phyloP scores from a whole-genome alignment of 768 basidiomycete genomes.

The Boletus bicolor region DNA sequence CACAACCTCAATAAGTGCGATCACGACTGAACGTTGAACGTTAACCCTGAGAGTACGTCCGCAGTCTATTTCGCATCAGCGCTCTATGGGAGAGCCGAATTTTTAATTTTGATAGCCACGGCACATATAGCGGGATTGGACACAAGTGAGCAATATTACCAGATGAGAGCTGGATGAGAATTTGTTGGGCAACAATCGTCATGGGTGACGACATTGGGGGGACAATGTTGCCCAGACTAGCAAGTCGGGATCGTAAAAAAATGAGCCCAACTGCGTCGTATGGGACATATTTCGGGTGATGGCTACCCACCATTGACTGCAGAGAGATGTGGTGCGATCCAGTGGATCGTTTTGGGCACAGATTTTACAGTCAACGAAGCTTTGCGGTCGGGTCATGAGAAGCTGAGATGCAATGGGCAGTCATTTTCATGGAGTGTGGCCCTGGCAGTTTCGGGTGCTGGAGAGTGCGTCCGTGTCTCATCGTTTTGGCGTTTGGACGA shows the following conservation, averaged over 20 bases:
- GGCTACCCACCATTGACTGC: neutral
- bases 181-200: neutral
- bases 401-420: neutral
- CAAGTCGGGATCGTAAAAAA: neutral
- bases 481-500: neutral
- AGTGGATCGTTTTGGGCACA: neutral
- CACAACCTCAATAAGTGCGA: constrained; percentile 7
- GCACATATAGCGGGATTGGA: neutral
- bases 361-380: neutral
- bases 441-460: neutral
- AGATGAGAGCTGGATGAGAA: constrained; percentile 1
- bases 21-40: constrained; percentile 9
- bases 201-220: neutral
- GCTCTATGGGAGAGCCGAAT: constrained; percentile 5
- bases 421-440: neutral
- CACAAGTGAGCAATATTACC: constrained; percentile 8
- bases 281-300: neutral
- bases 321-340: neutral
- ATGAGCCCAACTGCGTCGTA: neutral
- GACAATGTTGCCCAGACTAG: neutral
- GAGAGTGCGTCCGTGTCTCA: neutral
- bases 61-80: constrained; percentile 17
- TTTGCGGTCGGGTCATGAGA: neutral
- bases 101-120: constrained; percentile 13
- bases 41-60: constrained; percentile 11